Evolutionary conservation across 1,284 basidiomycete genomes (phyloP).

Genomic region (Fistulina hepatica): DNA sequence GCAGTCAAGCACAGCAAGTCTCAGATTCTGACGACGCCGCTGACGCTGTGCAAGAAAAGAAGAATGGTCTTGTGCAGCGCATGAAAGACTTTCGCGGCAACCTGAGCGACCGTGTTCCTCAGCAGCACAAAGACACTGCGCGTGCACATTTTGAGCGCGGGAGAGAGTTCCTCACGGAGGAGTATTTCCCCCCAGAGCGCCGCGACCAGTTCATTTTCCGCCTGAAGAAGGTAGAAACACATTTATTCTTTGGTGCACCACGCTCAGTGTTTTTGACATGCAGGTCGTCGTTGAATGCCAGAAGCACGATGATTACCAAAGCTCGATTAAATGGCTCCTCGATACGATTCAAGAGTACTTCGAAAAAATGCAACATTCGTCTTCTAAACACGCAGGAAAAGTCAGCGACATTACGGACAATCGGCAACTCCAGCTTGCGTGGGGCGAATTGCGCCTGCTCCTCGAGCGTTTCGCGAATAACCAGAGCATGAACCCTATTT

Average conservation of each 20-base stretch:
- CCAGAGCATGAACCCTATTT: constrained; percentile 52
- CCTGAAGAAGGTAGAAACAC: constrained; percentile 55
- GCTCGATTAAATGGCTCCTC: constrained; percentile 70
- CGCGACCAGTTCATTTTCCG: constrained; percentile 76
- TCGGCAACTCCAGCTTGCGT: constrained; percentile 53
- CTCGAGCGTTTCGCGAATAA: constrained; percentile 89
- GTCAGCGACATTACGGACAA: constrained; percentile 15
- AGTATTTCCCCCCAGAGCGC: constrained; percentile 82
- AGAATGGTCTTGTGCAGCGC: constrained; percentile 37
- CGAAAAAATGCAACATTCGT: background rate
- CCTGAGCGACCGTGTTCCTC: constrained; percentile 41
- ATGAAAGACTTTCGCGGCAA: constrained; percentile 34
- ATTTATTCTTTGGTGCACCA: constrained; percentile 12
- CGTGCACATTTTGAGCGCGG: constrained; percentile 41
- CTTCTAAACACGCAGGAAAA: constrained; percentile 1
- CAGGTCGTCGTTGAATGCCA: constrained; percentile 89
- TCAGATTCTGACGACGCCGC: constrained; percentile 16
- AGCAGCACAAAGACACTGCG: constrained; percentile 50
- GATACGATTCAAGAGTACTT: constrained; percentile 54
- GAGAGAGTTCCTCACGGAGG: constrained; percentile 59
- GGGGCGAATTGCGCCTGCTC: constrained; percentile 62
- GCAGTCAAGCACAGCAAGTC: no score
- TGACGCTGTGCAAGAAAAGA: constrained; percentile 39
- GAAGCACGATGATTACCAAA: constrained; percentile 85
- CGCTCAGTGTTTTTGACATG: background rate